These are phyloP conservation scores for Exserohilum turcica DNA, from an alignment of 2,329 filamentous ascomycete species.

Conservation along the genomic window DNA sequence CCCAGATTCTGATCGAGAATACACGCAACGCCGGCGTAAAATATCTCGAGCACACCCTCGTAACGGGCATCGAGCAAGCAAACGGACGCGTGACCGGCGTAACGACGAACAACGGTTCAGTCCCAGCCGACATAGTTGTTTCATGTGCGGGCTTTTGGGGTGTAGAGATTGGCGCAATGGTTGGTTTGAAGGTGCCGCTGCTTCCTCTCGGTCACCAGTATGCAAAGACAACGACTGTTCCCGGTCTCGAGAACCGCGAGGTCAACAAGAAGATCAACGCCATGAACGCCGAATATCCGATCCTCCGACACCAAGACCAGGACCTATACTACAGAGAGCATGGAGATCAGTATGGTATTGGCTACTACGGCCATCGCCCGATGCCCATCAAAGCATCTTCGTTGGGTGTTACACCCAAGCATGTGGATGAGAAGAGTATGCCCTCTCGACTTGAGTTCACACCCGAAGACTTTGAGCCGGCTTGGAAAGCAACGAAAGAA, in stretches of 20 bases:
- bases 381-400: slow-evolving; percentile 64
- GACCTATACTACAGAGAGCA: slow-evolving; percentile 70
- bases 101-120: slow-evolving; percentile 53
- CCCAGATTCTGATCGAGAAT: slow-evolving; percentile 64
- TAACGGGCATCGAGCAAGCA: slow-evolving; percentile 61
- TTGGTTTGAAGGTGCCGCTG: slow-evolving; percentile 62
- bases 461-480: slow-evolving; percentile 63
- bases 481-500: slow-evolving; percentile 62
- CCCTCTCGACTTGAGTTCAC: slow-evolving; percentile 67
- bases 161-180: slow-evolving; percentile 67
- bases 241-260: slow-evolving; percentile 51
- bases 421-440: slow-evolving; percentile 66
- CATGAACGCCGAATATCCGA: slow-evolving; percentile 59
- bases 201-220: slow-evolving; percentile 68
- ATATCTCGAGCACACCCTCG: slow-evolving; percentile 62
- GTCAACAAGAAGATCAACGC: slow-evolving; percentile 52
- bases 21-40: slow-evolving; percentile 63
- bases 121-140: slow-evolving; percentile 65
- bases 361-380: slow-evolving; percentile 67
- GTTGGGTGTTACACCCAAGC: slow-evolving; percentile 58
- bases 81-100: slow-evolving; percentile 63
- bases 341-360: slow-evolving; percentile 66
- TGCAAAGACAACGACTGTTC: slow-evolving; percentile 63
- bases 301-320: slow-evolving; percentile 66
- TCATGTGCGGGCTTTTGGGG: slow-evolving; percentile 71